Evolutionary conservation across 495 filamentous ascomycete genomes (phyloP).

Genomic region (Penicillium bovifimosum): DNA sequence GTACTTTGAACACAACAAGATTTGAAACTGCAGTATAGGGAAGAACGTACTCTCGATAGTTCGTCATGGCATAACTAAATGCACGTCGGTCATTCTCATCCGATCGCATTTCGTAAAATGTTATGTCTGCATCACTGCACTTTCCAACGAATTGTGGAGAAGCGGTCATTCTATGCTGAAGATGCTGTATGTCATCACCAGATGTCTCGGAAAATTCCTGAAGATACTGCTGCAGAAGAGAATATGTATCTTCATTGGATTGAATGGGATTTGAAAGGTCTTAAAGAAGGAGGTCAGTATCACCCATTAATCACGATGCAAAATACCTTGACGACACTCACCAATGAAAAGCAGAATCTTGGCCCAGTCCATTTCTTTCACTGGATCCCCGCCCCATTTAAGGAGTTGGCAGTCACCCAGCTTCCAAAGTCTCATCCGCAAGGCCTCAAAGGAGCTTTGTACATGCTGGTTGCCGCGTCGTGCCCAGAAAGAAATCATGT

Average conservation of each 20-base stretch:
- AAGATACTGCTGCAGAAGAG: conserved; percentile 4
- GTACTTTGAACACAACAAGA: too few species aligned
- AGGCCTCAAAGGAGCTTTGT: neutral
- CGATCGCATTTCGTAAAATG: neutral
- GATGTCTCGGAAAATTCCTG: conserved; percentile 6
- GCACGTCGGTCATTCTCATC: conserved; percentile 3
- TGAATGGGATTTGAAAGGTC: neutral
- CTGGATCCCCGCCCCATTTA: too few species aligned
- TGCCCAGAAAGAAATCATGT: neutral
- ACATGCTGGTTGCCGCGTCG: neutral
- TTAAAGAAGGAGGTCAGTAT: neutral
- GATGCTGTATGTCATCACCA: conserved; percentile 4
- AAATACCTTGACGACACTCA: too few species aligned
- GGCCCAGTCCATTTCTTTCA: neutral
- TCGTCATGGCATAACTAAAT: conserved; percentile 7
- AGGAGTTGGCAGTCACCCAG: neutral
- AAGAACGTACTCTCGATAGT: conserved; percentile 5
- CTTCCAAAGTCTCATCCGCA: neutral
- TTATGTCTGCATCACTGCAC: conserved; percentile 11
- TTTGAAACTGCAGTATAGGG: too few species aligned
- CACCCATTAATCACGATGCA: too few species aligned
- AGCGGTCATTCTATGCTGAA: too few species aligned
- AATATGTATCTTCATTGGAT: too few species aligned
- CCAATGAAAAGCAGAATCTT: neutral
- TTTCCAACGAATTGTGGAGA: too few species aligned